These are phyloP conservation scores for Nicotiana otophora DNA, from an alignment of 257 asterid genomes.

Conservation along the genomic window DNA sequence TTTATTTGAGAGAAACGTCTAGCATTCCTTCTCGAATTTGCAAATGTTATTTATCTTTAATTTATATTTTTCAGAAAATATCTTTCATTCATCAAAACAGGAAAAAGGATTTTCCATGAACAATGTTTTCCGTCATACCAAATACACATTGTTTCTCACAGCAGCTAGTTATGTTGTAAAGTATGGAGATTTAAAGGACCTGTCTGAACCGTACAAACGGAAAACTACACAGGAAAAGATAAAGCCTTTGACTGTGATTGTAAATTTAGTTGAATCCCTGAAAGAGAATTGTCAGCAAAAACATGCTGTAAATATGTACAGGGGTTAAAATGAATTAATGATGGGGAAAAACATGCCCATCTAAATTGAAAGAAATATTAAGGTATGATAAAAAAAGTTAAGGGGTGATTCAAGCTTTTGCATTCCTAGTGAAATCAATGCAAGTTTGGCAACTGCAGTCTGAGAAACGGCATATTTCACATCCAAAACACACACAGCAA, in stretches of 20 bases:
- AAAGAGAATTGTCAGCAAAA: not conserved
- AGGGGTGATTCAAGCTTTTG: conserved; percentile 11
- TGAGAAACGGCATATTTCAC: conserved; percentile 36
- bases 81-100: too few species aligned
- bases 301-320: not conserved
- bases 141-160: too few species aligned
- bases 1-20: not conserved
- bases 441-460: conserved; percentile 47
- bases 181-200: not conserved
- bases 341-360: not conserved
- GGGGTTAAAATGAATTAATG: not conserved
- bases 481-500: conserved; percentile 50
- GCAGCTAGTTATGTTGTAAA: too few species aligned
- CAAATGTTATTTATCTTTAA: too few species aligned
- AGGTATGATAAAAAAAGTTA: not conserved
- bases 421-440: conserved; percentile 38
- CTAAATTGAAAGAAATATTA: not conserved
- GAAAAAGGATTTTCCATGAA: too few species aligned
- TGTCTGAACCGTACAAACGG: not conserved
- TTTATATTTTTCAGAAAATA: too few species aligned
- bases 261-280: not conserved
- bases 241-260: not conserved
- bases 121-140: too few species aligned
- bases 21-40: too few species aligned
- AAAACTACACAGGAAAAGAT: not conserved